Base-by-base conservation (phyloP, 1,139 yeast genomes). In the Fermentozyma sake region DNA sequence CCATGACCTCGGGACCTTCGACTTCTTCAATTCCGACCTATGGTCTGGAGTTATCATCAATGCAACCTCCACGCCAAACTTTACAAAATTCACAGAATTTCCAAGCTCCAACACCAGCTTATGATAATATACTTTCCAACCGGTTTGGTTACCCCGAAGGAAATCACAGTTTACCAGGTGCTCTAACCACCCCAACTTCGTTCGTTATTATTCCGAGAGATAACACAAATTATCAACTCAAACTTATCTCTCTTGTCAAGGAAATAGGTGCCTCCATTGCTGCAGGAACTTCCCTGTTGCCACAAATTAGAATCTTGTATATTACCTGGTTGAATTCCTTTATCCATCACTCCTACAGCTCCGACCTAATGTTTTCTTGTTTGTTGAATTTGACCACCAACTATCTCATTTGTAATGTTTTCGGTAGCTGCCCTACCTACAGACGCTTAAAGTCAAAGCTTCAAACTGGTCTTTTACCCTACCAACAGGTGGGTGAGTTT, bases 321-420 rank as follows among this genome's bases (percentile, higher is more conserved):
- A 46, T 43, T 18, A 23, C 41, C 4, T 64, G 70, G 70, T 41
- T 65, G 19, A 51, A 49, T 24, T 58, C 60, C 6, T 61, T 62
- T 27, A 39, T 61, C 7, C 55, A 37, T 33, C 44, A 43, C 13
- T 52, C 63, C 13, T 46, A 37, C 32, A 25, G 23, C 7, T 39
- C 44, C 16, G 48, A 47, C 14, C 34, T 58, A 26, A 56, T 62
- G 62, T 61, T 63, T 34, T 54, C 59, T 40, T 60, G 68, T 32
- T 53, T 65, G 33, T 32, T 61, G 20, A 64, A 64, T 34, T 50
- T 65, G 28, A 58, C 68, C 18, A 58, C 69, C 13, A 65, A 65
- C 39, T 65, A 59, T 35, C 41, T 65, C 28, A 55, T 62, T 16
- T 52, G 68, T 18, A 63, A 52, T 31, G 46, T 52, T 24, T 54